A percentile compares a stretch with the other conserved stretches of the same genome.
These are phyloP conservation scores for Eimeria maxima DNA, from an alignment of 169 alveolate genomes.

Conservation along the genomic window DNA sequence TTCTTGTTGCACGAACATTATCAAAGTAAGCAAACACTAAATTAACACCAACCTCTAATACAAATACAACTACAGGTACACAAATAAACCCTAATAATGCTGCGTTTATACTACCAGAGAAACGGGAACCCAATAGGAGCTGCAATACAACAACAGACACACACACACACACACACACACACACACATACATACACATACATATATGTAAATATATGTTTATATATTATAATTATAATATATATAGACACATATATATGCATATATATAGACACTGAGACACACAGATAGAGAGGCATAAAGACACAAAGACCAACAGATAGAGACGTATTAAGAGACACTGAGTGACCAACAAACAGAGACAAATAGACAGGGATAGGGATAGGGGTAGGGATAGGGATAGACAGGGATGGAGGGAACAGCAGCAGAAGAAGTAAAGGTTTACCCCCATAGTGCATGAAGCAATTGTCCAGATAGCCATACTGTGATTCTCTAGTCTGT, in stretches of 20 bases:
- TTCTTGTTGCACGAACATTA: constrained; percentile 79
- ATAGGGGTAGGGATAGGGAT: not conserved
- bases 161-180: not conserved
- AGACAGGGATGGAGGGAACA: not conserved
- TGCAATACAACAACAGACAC: too few relatives aligned
- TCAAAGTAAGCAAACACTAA: constrained; percentile 84
- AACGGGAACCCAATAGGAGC: constrained; percentile 79
- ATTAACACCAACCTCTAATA: constrained; percentile 74
- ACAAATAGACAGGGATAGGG: not conserved
- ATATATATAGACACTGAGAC: not conserved
- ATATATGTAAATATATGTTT: not conserved
- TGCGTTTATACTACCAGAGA: constrained; percentile 80
- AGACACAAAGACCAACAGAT: not conserved
- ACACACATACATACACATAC: constrained; percentile 27
- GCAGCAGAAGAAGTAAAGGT: not conserved
- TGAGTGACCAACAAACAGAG: not conserved
- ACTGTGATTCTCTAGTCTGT: constrained; percentile 89
- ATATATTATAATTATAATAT: too few relatives aligned
- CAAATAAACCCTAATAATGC: constrained; percentile 78
- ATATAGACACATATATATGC: not conserved
- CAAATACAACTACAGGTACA: constrained; percentile 71
- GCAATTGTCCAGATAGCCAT: constrained; percentile 92
- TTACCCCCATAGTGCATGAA: constrained; percentile 84
- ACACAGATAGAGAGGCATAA: not conserved
- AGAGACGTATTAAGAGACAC: not conserved